Evolutionary conservation across 768 basidiomycete genomes (phyloP).

Genomic region (Amanita rimosa): DNA sequence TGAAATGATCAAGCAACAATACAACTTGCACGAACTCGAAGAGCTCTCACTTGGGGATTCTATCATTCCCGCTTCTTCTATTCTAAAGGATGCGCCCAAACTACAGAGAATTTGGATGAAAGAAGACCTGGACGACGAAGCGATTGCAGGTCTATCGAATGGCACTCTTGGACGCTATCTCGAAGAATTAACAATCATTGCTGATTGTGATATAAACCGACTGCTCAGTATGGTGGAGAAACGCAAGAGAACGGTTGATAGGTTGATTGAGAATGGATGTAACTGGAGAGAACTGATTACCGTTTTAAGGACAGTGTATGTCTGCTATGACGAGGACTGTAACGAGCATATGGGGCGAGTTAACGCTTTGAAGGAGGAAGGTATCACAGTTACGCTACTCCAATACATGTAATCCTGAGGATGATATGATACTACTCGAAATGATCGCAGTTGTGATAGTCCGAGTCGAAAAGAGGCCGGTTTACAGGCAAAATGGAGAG

Average conservation of each 20-base stretch:
- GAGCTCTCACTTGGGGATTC: neutral
- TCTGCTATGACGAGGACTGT: neutral
- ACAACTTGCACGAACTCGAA: neutral
- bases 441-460: too few relatives aligned
- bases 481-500: too few relatives aligned
- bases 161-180: neutral
- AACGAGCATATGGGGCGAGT: neutral
- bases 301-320: neutral
- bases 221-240: neutral
- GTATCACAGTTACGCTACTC: too few relatives aligned
- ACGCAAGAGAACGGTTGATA: neutral
- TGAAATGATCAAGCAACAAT: neutral
- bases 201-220: neutral
- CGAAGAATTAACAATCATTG: neutral
- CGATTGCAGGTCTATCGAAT: neutral
- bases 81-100: neutral
- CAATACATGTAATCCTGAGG: too few relatives aligned
- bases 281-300: too few relatives aligned
- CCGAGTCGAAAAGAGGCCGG: too few relatives aligned
- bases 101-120: neutral
- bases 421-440: too few relatives aligned
- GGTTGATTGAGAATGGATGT: neutral
- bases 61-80: neutral
- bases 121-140: neutral
- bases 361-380: neutral